Evolutionary conservation across 768 basidiomycete species (phyloP), one percentile per base, ranked within the genome.

Genomic region (Mrakia frigida): DNA sequence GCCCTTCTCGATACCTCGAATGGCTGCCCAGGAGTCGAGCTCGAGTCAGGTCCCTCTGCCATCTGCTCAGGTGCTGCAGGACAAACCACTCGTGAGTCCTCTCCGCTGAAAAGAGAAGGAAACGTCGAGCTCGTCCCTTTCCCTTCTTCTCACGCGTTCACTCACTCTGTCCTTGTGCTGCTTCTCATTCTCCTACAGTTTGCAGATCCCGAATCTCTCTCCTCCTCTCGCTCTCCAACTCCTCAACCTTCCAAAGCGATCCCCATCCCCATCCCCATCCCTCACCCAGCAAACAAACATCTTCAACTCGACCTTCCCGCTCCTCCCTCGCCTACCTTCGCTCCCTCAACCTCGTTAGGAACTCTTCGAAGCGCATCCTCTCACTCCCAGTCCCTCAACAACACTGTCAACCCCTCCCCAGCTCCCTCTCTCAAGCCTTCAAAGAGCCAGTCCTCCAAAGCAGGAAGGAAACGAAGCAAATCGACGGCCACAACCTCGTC

Each of bases 271-370:
- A 63, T 63, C n/a, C n/a, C 61, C 9, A 63, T 33, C 35, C 61
- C 31, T 33, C 28, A 14, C 13, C 61, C 61, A 5, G n/a, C 61
- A n/a, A 63, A 63, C 61, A 63, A 63, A 31, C 61, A 63, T 52
- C 46, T 71, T 13, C 70, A 71, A 46, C 33, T 71, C 70, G 50
- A 52, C 50, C 70, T 71, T 18, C 70, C 70, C 16, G 3, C 70
- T 18, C 50, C 70, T 7, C 50, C 70, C 43, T 53, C 70, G 10
- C 70, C 52, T 21, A 33, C 70, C 23, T 33, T 53, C 52, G 25
- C 11, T 46, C 23, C 70, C 16, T 53, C 70, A 6, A 46, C 68
- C 16, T 69, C 68, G 7, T 31, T 52, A 1, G 43, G n/a, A 56
- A 56, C 56, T 13, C 56, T 56, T 1, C 23, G 28, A 28, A 56